Conservation (phyloP, 192 early-diverging fungal genomes). For the Fimicolochytrium jonesii region DNA sequence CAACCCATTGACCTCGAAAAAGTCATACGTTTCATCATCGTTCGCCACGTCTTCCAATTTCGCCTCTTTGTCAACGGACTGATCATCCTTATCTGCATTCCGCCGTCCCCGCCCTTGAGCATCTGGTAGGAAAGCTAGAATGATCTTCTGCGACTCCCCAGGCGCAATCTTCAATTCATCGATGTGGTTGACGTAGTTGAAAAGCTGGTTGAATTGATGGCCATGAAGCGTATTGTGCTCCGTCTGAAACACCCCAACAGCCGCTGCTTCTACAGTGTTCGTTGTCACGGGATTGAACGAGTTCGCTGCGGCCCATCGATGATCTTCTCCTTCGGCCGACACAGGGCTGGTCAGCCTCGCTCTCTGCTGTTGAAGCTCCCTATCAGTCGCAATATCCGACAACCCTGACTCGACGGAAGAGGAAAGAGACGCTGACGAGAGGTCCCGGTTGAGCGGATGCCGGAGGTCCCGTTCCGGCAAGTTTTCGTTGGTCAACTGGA, state of each 20-base stretch:
- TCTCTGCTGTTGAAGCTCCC: not conserved
- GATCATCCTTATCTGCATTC: conserved; percentile 31
- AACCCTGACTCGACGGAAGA: conserved; percentile 65
- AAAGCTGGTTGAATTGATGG: conserved; percentile 84
- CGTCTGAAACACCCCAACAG: conserved; percentile 39
- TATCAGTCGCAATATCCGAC: conserved; percentile 51
- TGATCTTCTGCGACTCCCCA: conserved; percentile 63
- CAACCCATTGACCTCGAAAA: conserved; percentile 75
- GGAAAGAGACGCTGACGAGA: conserved; percentile 12
- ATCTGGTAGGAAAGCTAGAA: conserved; percentile 77
- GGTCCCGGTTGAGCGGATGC: not conserved
- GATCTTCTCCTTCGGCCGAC: not conserved
- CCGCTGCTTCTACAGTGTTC: conserved; percentile 63
- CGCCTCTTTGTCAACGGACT: not conserved
- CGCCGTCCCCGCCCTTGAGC: conserved; percentile 11
- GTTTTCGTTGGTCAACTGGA: conserved; percentile 85
- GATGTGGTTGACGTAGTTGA: conserved; percentile 87
- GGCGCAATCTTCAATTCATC: conserved; percentile 64
- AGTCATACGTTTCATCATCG: conserved; percentile 62
- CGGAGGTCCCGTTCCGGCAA: conserved; percentile 40
- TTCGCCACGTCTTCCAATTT: conserved; percentile 18
- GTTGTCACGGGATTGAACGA: conserved; percentile 37
- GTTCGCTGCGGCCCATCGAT: not conserved
- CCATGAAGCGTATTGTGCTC: conserved; percentile 18
- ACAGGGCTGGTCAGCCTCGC: no score